phyloP scores from a whole-genome alignment of 495 filamentous ascomycete genomes.

The Hyphodiscus hymeniophilus region DNA sequence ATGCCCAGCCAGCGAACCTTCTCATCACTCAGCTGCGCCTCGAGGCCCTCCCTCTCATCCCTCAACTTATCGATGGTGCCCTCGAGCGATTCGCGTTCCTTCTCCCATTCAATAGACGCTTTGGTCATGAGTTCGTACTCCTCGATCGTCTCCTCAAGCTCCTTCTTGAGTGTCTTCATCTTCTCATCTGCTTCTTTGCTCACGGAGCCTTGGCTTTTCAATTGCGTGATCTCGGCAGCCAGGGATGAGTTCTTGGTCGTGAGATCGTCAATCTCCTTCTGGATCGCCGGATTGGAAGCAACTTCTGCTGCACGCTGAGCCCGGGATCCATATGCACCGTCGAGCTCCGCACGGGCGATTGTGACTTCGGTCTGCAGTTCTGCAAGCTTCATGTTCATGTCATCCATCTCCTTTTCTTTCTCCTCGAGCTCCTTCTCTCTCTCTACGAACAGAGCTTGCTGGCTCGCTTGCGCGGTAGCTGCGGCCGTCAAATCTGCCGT shows the following conservation, averaged over 20 bases:
- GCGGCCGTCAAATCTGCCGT: slow-evolving; percentile 28
- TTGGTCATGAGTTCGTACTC: slow-evolving; percentile 87
- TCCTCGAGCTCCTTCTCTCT: slow-evolving; percentile 12
- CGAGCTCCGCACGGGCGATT: slow-evolving; percentile 87
- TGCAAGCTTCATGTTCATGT: slow-evolving; percentile 73
- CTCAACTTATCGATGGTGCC: slow-evolving; percentile 58
- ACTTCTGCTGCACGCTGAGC: slow-evolving; percentile 71
- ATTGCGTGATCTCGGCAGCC: slow-evolving; percentile 45
- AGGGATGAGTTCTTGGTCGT: slow-evolving; percentile 51
- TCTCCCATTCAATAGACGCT: slow-evolving; percentile 77
- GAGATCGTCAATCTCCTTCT: slow-evolving; percentile 57
- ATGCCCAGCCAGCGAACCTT: slow-evolving; percentile 62
- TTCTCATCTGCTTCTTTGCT: slow-evolving; percentile 55
- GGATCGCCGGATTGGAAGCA: slow-evolving; percentile 56
- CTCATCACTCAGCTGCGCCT: slow-evolving; percentile 62
- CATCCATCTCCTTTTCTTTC: slow-evolving; percentile 58
- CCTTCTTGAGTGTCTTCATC: slow-evolving; percentile 33
- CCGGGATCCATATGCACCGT: slow-evolving; percentile 80
- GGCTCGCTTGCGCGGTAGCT: slow-evolving; percentile 27
- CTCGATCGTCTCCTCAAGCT: slow-evolving; percentile 71
- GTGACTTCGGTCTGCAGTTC: slow-evolving; percentile 85
- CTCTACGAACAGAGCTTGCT: slow-evolving; percentile 11
- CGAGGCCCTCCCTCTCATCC: slow-evolving; percentile 61
- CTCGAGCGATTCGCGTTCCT: slow-evolving; percentile 73
- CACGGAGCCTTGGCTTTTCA: slow-evolving; percentile 37